Evolutionary conservation across 495 filamentous ascomycete species (phyloP).

Genomic region (Cetradonia linearis): DNA sequence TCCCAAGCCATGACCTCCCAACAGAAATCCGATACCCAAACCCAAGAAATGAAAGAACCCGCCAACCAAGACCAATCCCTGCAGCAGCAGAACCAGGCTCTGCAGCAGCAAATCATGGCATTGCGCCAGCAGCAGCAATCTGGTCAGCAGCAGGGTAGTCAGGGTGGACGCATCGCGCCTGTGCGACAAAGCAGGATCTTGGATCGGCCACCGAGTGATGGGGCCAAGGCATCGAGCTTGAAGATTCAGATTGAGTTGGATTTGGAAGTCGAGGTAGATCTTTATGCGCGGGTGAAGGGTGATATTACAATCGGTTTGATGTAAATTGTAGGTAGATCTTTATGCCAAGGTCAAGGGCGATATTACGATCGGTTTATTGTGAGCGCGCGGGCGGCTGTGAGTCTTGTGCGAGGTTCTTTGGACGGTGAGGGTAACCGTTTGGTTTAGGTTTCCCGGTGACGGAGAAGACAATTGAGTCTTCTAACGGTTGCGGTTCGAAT

Average conservation of each 20-base stretch:
- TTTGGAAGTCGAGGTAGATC: slow-evolving; percentile 20
- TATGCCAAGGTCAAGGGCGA: slow-evolving; percentile 24
- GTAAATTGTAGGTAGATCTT: slow-evolving; percentile 21
- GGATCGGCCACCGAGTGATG: slow-evolving; percentile 23
- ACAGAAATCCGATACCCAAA: not conserved
- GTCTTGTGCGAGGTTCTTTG: not conserved
- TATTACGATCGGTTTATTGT: slow-evolving; percentile 23
- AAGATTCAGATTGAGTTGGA: slow-evolving; percentile 28
- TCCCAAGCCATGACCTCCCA: slow-evolving; percentile 16
- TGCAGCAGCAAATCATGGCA: slow-evolving; percentile 19
- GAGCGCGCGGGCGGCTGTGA: slow-evolving; percentile 7
- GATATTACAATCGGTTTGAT: slow-evolving; percentile 27
- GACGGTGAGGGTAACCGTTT: not conserved
- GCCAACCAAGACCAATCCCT: slow-evolving; percentile 4
- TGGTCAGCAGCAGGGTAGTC: slow-evolving; percentile 1
- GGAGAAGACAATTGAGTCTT: not conserved
- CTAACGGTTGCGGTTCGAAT: not conserved
- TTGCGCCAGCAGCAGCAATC: slow-evolving; percentile 4
- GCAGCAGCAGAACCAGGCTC: slow-evolving; percentile 19
- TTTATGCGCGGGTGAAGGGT: slow-evolving; percentile 22
- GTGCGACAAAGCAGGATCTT: slow-evolving; percentile 28
- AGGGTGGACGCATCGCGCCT: slow-evolving; percentile 22
- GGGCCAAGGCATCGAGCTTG: slow-evolving; percentile 21
- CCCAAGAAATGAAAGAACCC: slow-evolving; percentile 11
- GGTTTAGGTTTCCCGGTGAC: not conserved